Percentiles rank a stretch among this genome's conserved stretches.
Evolutionary conservation across 257 asterid genomes (phyloP).

Genomic region (Oldenlandia corymbosa): DNA sequence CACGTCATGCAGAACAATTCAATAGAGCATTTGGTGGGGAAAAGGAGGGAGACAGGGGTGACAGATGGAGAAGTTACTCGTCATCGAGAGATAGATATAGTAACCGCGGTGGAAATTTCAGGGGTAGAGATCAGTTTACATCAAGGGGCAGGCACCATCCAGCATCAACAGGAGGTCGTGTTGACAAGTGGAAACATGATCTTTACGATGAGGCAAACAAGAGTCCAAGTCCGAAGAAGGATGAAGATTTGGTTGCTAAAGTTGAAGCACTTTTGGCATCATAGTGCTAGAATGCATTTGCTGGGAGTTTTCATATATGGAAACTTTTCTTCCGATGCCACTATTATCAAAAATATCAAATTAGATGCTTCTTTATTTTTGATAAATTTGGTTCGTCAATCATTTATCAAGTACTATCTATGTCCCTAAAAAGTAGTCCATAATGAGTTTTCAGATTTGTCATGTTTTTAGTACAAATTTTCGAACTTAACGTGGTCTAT

Average conservation of each 20-base stretch:
- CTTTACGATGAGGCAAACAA: conserved; percentile 61
- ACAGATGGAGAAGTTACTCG: conserved; percentile 40
- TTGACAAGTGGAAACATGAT: conserved; percentile 92
- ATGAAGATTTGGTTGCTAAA: conserved; percentile 79
- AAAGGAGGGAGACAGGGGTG: conserved; percentile 39
- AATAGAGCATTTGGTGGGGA: conserved; percentile 43
- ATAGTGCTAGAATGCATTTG: conserved; percentile 13
- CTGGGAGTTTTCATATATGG: not conserved
- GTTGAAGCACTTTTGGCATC: conserved; percentile 75
- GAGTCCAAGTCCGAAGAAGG: conserved; percentile 77
- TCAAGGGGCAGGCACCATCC: conserved; percentile 42
- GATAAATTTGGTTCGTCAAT: not conserved
- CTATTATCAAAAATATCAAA: not conserved
- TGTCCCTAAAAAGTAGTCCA: too few species aligned
- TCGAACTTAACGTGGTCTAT: too few species aligned
- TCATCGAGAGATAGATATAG: conserved; percentile 44
- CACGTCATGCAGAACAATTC: conserved; percentile 32
- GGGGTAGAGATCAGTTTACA: conserved; percentile 46
- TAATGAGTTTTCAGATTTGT: too few species aligned
- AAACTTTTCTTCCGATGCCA: too few species aligned
- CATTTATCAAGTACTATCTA: too few species aligned
- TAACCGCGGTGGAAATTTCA: conserved; percentile 22
- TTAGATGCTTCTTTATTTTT: not conserved
- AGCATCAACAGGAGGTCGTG: conserved; percentile 34
- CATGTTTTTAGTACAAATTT: too few species aligned